Evolutionary conservation across 192 early-diverging fungal genomes (phyloP), one percentile per base, ranked within the genome.

Genomic region (Backusella sp.): DNA sequence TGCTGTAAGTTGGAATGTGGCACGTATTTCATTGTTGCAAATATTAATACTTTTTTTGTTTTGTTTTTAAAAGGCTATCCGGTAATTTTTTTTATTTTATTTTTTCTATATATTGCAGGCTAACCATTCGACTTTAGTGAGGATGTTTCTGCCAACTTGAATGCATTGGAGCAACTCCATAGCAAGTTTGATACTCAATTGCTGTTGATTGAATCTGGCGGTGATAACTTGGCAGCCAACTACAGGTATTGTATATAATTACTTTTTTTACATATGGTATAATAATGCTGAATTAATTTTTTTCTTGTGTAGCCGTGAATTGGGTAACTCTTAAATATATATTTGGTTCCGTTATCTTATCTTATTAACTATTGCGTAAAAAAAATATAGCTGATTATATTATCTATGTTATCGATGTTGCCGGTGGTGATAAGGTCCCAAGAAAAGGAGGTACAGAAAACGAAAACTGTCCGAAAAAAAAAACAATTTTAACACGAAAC

Each of bases 331-430:
- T 26, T 35, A 28, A 53, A 53, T 15, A 34, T 67, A 34, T 26
- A 19, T 21, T 42, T 32, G 34, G 36, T 35, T 41, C 66, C 15
- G 32, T 32, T 68, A 37, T n/a, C n/a, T 14, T 76, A 37, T 53
- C 34, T 36, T 4, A 35, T 36, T 49, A 17, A 30, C 67, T 32
- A 70, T 17, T 72, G n/a, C 52, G 46, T 5, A 62, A 46, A 34
- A 49, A 52, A 52, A 14, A 44, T 14, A 30, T 49, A 46, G 96
- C 96, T 4, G 97, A 97, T 79, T 98, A 90, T 76, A 98, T 96
- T 78, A 97, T 98, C 71, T 98, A 97, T 79, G 96, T 98, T 23
- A 99, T 99, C 80, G 97, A 99, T 79, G 96, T 97, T 37, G 94
- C 95, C 42, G 96, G 97, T 75, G 97, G 97, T 66, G 96, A 97